Percentiles rank a stretch among this genome's conserved stretches.
phyloP scores from a whole-genome alignment of 2,329 filamentous ascomycete genomes.

The Fusarium fujikuroi region DNA sequence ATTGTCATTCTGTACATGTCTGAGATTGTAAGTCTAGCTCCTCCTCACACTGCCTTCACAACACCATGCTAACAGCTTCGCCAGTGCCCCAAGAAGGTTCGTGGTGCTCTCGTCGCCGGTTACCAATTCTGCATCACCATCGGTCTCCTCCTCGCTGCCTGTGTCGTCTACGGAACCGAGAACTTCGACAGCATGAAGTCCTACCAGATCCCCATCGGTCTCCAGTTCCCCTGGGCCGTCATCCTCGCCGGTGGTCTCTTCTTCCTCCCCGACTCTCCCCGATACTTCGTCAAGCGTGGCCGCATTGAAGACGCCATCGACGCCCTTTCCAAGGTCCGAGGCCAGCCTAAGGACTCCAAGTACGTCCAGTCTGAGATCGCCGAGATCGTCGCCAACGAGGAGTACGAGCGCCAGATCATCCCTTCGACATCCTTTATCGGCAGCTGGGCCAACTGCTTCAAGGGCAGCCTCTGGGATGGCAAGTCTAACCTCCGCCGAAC shows the following conservation, averaged over 20 bases:
- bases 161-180: constrained; percentile 35
- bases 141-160: constrained; percentile 33
- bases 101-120: constrained; percentile 36
- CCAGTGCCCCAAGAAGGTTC: constrained; percentile 36
- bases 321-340: constrained; percentile 26
- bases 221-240: constrained; percentile 39
- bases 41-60: background rate
- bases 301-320: constrained; percentile 33
- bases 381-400: constrained; percentile 81
- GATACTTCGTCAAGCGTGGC: constrained; percentile 36
- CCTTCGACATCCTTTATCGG: background rate
- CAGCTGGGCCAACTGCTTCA: constrained; percentile 39
- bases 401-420: constrained; percentile 70
- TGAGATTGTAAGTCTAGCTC: constrained; percentile 50
- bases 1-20: constrained; percentile 43
- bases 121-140: constrained; percentile 42
- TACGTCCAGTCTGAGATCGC: constrained; percentile 36
- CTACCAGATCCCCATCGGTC: constrained; percentile 35
- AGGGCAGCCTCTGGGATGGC: constrained; percentile 47
- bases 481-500: constrained; percentile 53
- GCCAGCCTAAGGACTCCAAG: constrained; percentile 37
- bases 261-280: constrained; percentile 38
- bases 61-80: background rate
- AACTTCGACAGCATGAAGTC: constrained; percentile 14
- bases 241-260: constrained; percentile 35